phyloP scores from a whole-genome alignment of 75 land plant genomes.

The Chamaecyparis obtusa region DNA sequence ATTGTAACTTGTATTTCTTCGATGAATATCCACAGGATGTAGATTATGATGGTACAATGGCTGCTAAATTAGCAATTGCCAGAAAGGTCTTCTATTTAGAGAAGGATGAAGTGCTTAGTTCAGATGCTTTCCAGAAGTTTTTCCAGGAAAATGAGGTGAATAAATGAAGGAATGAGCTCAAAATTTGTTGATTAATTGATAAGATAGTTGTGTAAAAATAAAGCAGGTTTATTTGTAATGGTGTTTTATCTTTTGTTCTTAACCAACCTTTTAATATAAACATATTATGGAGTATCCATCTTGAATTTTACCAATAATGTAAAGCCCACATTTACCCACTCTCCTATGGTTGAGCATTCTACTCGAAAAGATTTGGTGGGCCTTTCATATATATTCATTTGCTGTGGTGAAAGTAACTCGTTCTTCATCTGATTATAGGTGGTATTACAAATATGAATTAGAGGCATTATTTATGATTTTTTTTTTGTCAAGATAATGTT shows the following conservation, averaged over 20 bases:
- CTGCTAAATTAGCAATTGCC: slow-evolving; percentile 80
- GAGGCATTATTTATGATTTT: neutral
- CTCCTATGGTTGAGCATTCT: neutral
- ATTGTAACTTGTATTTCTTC: slow-evolving; percentile 8
- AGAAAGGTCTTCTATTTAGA: slow-evolving; percentile 75
- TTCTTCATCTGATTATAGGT: neutral
- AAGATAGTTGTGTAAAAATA: neutral
- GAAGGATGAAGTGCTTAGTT: slow-evolving; percentile 61
- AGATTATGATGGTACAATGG: slow-evolving; percentile 95
- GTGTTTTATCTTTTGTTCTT: neutral
- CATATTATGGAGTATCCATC: slow-evolving; percentile 6
- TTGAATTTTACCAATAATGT: neutral
- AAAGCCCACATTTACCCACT: neutral
- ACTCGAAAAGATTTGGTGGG: neutral
- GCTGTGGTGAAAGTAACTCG: slow-evolving; percentile 1
- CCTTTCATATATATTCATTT: neutral
- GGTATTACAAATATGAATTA: neutral
- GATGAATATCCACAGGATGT: slow-evolving; percentile 55
- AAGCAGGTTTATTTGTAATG: neutral
- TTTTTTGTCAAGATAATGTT: neutral
- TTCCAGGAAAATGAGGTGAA: slow-evolving; percentile 85
- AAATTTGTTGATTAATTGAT: neutral
- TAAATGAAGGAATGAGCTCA: neutral
- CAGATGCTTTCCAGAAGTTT: slow-evolving; percentile 58
- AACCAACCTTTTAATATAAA: neutral